Base-by-base conservation (phyloP, 331 rosid species). In the Cydonia oblonga region DNA sequence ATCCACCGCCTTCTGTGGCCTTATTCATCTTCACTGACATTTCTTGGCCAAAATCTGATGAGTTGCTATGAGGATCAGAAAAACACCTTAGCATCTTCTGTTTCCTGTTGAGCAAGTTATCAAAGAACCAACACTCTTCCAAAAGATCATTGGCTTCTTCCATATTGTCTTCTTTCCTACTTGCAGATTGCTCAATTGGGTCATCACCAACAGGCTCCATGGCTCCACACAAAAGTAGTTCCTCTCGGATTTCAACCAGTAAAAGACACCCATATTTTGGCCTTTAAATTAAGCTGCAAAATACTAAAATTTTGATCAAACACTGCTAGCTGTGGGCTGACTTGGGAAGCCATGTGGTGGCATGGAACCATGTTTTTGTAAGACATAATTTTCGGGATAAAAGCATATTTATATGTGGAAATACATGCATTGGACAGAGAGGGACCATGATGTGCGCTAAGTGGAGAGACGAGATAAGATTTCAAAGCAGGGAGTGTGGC, bases 51-150 rank as follows among this genome's bases (percentile, higher is more conserved):
- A 82, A 64, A 8, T 70, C 73, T 5, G 81, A 78, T 68, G 90
- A 89, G 60, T 49, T 49, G 66, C 54, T 23, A 71, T 66, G 78
- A 66, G 86, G 87, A 81, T 92, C 93, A 74, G 98, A 92, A 30
- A 66, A 64, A 73, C 87, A 89, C 81, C 86, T 81, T 29, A 70
- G 49, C 83, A 93, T 86, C 64, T 33, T 84, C 75, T 92, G 81
- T 66, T 68, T 87, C 71, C 75, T 78, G 42, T 70, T 76, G 3
- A 93, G 81, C 81, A 85, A 67, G 83, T 91, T 91, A 22, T 80
- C 86, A 74, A 91, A 93, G 74, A 86, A 91, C 98, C 98, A 93
- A 46, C 80, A 82, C 65, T 86, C 88, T 60, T 93, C 97, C 30
- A 91, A 78, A 76, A 89, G 90, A 85, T 93, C 89, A 49, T 86